phyloP scores from a whole-genome alignment of 164 flowering plant genomes.

The Buxus sempervirens region DNA sequence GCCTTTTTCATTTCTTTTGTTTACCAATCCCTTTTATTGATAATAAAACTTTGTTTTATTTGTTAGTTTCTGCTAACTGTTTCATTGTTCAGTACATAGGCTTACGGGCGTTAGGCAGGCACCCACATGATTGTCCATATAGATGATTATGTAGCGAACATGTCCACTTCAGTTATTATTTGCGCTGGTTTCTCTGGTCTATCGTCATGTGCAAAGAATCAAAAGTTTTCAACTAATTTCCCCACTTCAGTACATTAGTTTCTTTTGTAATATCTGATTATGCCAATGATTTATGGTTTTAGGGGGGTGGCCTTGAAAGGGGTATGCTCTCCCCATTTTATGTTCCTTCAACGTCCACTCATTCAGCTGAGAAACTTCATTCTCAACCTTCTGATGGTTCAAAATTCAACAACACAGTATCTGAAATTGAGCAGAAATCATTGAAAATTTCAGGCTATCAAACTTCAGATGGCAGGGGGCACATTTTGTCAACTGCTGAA shows the following conservation, averaged over 20 bases:
- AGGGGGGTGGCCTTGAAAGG: conserved; percentile 33
- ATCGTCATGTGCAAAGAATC: background rate
- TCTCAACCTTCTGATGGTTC: conserved; percentile 19
- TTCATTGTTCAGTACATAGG: too few relatives aligned
- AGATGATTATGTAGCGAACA: too few relatives aligned
- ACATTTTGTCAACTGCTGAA: conserved; percentile 12
- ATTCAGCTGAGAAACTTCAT: conserved; percentile 25
- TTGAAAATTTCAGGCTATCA: conserved; percentile 15
- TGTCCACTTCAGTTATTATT: too few relatives aligned
- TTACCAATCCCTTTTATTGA: too few relatives aligned
- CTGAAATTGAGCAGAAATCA: conserved; percentile 16
- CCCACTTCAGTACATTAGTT: background rate
- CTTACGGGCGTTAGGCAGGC: too few relatives aligned
- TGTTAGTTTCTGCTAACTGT: too few relatives aligned
- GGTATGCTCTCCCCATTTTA: conserved; percentile 18
- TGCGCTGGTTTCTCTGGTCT: background rate
- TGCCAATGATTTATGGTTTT: background rate
- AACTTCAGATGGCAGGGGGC: conserved; percentile 5
- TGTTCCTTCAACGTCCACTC: conserved; percentile 19
- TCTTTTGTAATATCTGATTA: background rate
- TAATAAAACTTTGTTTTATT: too few relatives aligned
- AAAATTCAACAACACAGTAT: conserved; percentile 7
- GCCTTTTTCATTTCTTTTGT: too few relatives aligned
- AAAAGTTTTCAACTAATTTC: too few relatives aligned
- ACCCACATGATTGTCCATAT: too few relatives aligned